Conservation (phyloP, 495 filamentous ascomycete species). For the Evernia prunastri region DNA sequence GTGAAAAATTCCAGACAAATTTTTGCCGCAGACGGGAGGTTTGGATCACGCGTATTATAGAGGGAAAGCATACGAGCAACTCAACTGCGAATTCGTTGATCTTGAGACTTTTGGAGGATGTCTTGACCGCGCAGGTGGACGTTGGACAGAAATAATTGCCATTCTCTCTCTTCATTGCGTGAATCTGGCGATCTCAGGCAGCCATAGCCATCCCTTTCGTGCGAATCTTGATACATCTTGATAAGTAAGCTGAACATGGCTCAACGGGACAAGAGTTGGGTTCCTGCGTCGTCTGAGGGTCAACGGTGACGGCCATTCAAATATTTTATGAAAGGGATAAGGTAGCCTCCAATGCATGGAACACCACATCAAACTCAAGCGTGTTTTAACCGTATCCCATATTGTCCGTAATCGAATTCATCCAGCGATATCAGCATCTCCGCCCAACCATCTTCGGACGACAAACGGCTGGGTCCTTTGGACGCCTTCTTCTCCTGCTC, state of each 20-base stretch:
- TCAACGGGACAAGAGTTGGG: not conserved
- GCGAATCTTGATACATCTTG: not conserved
- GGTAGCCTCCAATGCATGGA: not conserved
- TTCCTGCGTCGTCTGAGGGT: not conserved
- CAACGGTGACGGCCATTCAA: not conserved
- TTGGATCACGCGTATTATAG: no score
- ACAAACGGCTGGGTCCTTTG: slow-evolving; percentile 27
- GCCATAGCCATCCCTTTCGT: not conserved
- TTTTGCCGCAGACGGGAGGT: no score
- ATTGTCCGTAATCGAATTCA: slow-evolving; percentile 30
- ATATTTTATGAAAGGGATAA: no score
- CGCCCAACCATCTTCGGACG: slow-evolving; percentile 35
- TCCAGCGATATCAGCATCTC: slow-evolving; percentile 33
- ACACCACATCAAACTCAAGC: not conserved
- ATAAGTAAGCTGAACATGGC: no score
- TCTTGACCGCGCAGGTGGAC: no score
- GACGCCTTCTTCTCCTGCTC: not conserved
- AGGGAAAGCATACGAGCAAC: no score
- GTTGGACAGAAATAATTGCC: no score
- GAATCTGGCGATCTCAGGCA: no score
- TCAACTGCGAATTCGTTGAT: no score
- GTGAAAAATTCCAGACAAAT: no score
- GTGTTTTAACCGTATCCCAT: slow-evolving; percentile 25
- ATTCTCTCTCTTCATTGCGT: no score
- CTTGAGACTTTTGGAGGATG: no score